Base-by-base conservation (phyloP, 441 rosid species). In the Iberis amara region DNA sequence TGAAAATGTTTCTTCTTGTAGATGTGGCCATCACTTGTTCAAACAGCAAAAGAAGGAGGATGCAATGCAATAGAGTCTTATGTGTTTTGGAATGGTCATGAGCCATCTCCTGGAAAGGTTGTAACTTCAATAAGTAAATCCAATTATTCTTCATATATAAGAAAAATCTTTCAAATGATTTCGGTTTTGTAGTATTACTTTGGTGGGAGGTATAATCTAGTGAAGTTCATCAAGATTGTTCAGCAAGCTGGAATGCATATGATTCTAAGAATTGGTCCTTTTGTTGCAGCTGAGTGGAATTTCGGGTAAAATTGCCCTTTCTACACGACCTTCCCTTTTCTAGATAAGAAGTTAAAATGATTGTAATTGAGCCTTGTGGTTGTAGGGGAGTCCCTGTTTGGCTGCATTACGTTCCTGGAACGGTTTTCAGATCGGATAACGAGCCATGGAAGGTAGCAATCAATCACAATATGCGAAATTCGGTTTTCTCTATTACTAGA, bases 21-120 rank as follows among this genome's bases (percentile, higher is more conserved):
- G 94, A 92, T 92, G 97, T 92, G 98, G 96, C 92, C 94, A 30
- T 82, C 80, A 27, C 79, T 88, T 59, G 78, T 92, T 51, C 74
- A 73, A 69, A 82, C 82, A 8, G 97, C 97, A 3, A 92, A 89
- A 68, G 86, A 86, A 73, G 98, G 96, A 45, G 98, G 98, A 11
- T 68, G 71, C 39, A 79, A 92, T 62, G 83, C 60, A 3, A 81
- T 92, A 4, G 97, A 92, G 39, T 83, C 98, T 7, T 92, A 89
- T 51, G 96, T 89, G 11, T 92, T 89, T 58, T 92, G 98, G 97
- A 89, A 83, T 66, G 96, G 94, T 2, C 96, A 92, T 26, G 96
- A 89, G 64, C 85, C 74, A 51, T 73, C 92, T 65, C 82, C 79
- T 5, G 81, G 80, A 55, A 73, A 79, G 72, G 96, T 83, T 32